Evolutionary conservation across 2,329 filamentous ascomycete genomes (phyloP).

Genomic region (Didymellaceae sp.): DNA sequence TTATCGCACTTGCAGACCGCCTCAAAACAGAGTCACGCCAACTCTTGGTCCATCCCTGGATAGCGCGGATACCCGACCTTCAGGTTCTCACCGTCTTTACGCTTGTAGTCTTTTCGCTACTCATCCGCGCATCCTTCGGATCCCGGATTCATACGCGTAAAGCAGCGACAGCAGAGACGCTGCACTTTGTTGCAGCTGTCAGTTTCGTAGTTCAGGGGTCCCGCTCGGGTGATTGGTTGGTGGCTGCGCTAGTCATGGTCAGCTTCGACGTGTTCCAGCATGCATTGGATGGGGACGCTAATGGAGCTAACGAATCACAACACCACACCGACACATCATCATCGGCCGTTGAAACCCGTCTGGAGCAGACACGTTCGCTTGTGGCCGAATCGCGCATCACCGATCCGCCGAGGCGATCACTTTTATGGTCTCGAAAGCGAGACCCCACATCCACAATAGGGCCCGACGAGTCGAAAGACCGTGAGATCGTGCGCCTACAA

Average conservation of each 20-base stretch:
- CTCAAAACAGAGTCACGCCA: slow-evolving; percentile 17
- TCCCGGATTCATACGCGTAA: slow-evolving; percentile 34
- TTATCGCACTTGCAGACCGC: slow-evolving; percentile 17
- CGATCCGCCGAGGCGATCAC: slow-evolving; percentile 11
- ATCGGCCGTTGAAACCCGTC: slow-evolving; percentile 37
- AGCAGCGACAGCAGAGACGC: slow-evolving; percentile 25
- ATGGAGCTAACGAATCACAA: slow-evolving; percentile 23
- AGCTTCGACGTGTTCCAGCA: slow-evolving; percentile 41
- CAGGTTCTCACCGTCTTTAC: slow-evolving; percentile 28
- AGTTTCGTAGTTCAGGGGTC: slow-evolving; percentile 30
- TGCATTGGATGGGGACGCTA: slow-evolving; percentile 24
- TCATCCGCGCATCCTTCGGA: slow-evolving; percentile 20
- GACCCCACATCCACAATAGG: slow-evolving; percentile 16
- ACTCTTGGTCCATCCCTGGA: slow-evolving; percentile 20
- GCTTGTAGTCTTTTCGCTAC: slow-evolving; percentile 26
- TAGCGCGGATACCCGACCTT: slow-evolving; percentile 24
- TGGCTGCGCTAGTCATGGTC: slow-evolving; percentile 40
- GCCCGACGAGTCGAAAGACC: slow-evolving; percentile 29
- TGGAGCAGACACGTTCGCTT: slow-evolving; percentile 26
- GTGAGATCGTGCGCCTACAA: slow-evolving; percentile 40
- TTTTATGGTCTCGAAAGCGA: slow-evolving; percentile 13
- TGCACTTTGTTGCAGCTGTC: slow-evolving; percentile 32
- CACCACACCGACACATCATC: slow-evolving; percentile 17
- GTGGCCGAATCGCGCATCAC: slow-evolving; percentile 26
- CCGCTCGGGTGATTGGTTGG: slow-evolving; percentile 30